phyloP scores from a whole-genome alignment of 345 rosid genomes.

The Sonneratia caseolaris region DNA sequence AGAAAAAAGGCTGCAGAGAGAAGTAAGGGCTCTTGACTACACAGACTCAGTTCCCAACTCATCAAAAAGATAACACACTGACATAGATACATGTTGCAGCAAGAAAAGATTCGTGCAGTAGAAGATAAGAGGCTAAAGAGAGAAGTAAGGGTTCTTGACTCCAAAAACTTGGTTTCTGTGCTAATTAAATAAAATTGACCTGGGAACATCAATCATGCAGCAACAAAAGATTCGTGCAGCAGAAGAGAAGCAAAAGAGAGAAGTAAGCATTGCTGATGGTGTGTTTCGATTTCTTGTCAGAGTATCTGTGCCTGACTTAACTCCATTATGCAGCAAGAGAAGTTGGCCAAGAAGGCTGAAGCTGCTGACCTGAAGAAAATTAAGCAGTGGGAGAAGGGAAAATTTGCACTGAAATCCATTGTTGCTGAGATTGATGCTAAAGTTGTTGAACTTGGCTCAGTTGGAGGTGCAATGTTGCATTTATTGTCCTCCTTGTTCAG shows the following conservation, averaged over 20 bases:
- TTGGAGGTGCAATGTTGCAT: slow-evolving; percentile 54
- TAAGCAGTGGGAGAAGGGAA: slow-evolving; percentile 90
- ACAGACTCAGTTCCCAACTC: background rate
- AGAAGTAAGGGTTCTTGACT: slow-evolving; percentile 30
- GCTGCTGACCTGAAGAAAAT: slow-evolving; percentile 63
- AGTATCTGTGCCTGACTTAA: slow-evolving; percentile 8
- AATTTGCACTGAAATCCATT: slow-evolving; percentile 71
- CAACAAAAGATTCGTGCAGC: slow-evolving; percentile 30
- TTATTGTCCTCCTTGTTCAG: slow-evolving; percentile 4
- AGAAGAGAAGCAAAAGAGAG: slow-evolving; percentile 75
- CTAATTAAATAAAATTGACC: background rate
- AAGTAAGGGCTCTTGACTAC: slow-evolving; percentile 21
- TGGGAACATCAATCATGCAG: background rate
- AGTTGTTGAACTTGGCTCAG: slow-evolving; percentile 67
- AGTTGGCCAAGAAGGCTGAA: slow-evolving; percentile 70
- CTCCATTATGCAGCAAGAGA: slow-evolving; percentile 59
- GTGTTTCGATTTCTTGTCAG: slow-evolving; percentile 2
- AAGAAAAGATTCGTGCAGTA: slow-evolving; percentile 37
- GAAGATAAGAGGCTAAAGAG: slow-evolving; percentile 65
- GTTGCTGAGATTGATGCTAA: slow-evolving; percentile 72
- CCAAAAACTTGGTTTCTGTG: background rate
- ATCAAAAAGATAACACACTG: background rate
- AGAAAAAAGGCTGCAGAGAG: slow-evolving; percentile 64
- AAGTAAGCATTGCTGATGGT: slow-evolving; percentile 27
- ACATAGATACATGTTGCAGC: background rate